Base-by-base conservation (phyloP, 1,139 yeast genomes). In the Blastobotrys elegans region DNA sequence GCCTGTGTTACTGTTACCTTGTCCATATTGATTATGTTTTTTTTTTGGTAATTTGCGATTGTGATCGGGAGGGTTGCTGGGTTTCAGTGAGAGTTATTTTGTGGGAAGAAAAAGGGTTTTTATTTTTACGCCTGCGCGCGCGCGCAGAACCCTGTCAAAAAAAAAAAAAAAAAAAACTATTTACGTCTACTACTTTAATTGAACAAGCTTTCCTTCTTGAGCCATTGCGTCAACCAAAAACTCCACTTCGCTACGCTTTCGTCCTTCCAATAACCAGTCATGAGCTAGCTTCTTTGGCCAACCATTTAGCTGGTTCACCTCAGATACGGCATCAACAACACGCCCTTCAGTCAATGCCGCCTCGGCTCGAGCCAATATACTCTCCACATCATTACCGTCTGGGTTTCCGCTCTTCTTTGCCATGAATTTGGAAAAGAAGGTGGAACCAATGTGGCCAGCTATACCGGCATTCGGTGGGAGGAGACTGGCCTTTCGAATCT, bases 401-500 rank as follows among this genome's bases (percentile, higher is more conserved):
- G 89, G 84, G 56, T 70, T 66, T 41, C 89, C 90, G 41, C 70
- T 64, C 65, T 82, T 83, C 43, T 76, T 65, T 59, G 88, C 74
- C 60, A 92, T 74, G 50, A 90, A 76, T 60, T 79, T 79, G 43
- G 96, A 84, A 63, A 90, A 86, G 8, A 88, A 50, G 54, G 76
- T 70, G 13, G 97, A 90, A 8, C 95, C 77, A 46, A 89, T 67
- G 67, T 92, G 97, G 38, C 97, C 97, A 59, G 92, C 77, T 50
- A 92, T 77, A 60, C 98, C 98, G 29, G 98, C 96, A 64, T 90
- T 86, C 58, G 95, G 95, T 45, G 97, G 97, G 54, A 87, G 76
- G 58, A 89, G 70, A 11, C 96, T 82, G 8, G 95, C 92, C 26
- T 89, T 80, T 67, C 96, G 82, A 62, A 92, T 79, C 68, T 90